These are phyloP conservation scores for Tieghemostelium lacteum DNA, from an alignment of 78 protist species.

Conservation along the genomic window DNA sequence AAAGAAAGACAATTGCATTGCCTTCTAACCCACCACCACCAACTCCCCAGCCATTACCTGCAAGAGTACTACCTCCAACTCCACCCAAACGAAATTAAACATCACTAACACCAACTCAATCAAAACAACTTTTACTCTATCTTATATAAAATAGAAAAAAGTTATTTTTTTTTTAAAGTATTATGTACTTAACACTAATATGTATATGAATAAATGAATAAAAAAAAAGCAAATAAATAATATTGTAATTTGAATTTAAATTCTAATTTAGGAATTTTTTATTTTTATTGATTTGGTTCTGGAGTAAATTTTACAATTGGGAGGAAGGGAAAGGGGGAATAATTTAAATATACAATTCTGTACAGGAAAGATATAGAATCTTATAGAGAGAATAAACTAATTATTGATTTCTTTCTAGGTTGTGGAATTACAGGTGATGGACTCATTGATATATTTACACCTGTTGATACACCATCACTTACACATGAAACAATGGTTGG, in stretches of 20 bases:
- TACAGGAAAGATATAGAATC: no score
- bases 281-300: no score
- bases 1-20: neutral
- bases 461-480: slow-evolving; percentile 36
- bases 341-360: no score
- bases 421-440: slow-evolving; percentile 72
- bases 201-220: neutral
- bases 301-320: no score
- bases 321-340: no score
- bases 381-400: slow-evolving; percentile 59
- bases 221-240: neutral
- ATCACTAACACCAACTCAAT: neutral
- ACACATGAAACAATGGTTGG: slow-evolving; percentile 78
- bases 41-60: neutral
- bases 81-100: neutral
- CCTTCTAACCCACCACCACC: neutral
- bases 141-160: neutral
- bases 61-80: neutral
- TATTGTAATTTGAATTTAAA: neutral
- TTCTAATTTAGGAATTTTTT: no score
- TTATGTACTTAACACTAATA: neutral
- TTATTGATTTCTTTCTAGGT: slow-evolving; percentile 69
- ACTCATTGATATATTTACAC: slow-evolving; percentile 69
- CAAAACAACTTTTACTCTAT: neutral
- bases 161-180: neutral